Evolutionary conservation across 352 stramenopile genomes (phyloP).

Genomic region (Elongisporangium anandrum): DNA sequence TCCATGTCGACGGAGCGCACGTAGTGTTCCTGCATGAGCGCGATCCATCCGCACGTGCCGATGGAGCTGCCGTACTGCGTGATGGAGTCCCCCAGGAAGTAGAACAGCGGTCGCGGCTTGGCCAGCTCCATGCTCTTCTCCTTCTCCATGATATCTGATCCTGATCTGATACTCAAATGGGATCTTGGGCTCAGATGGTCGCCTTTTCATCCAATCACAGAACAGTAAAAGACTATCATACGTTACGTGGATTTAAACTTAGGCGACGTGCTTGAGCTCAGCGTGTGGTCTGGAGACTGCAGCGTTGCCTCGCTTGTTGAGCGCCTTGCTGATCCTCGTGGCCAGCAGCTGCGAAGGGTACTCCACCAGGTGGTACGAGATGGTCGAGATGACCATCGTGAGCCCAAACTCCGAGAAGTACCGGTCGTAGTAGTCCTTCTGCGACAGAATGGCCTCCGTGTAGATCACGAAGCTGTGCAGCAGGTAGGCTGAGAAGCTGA

Average conservation of each 20-base stretch:
- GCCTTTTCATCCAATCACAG: too few relatives aligned
- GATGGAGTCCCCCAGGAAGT: conserved; percentile 65
- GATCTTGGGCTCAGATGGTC: too few relatives aligned
- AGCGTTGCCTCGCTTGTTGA: conserved; percentile 1
- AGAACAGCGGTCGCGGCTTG: conserved; percentile 25
- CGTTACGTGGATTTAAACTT: too few relatives aligned
- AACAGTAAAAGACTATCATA: too few relatives aligned
- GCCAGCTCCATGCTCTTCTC: too few relatives aligned
- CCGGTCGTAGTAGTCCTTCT: conserved; percentile 27
- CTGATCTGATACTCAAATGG: too few relatives aligned
- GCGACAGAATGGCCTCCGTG: conserved; percentile 6
- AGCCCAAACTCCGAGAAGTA: conserved; percentile 24
- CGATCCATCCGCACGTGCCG: conserved; percentile 34
- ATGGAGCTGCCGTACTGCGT: conserved; percentile 42
- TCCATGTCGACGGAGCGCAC: conserved; percentile 50
- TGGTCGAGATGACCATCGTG: conserved; percentile 22
- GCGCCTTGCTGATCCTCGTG: conserved; percentile 20
- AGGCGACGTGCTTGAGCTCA: too few relatives aligned
- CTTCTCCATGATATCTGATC: too few relatives aligned
- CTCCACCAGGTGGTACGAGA: conserved; percentile 37
- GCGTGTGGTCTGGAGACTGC: too few relatives aligned
- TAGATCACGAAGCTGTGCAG: conserved; percentile 46
- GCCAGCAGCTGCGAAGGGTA: conserved; percentile 35
- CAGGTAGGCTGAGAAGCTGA: conserved; percentile 48
- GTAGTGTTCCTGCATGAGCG: conserved; percentile 40